These are phyloP conservation scores for Cicer chorassanicum DNA, from an alignment of 306 rosid species.

Conservation along the genomic window DNA sequence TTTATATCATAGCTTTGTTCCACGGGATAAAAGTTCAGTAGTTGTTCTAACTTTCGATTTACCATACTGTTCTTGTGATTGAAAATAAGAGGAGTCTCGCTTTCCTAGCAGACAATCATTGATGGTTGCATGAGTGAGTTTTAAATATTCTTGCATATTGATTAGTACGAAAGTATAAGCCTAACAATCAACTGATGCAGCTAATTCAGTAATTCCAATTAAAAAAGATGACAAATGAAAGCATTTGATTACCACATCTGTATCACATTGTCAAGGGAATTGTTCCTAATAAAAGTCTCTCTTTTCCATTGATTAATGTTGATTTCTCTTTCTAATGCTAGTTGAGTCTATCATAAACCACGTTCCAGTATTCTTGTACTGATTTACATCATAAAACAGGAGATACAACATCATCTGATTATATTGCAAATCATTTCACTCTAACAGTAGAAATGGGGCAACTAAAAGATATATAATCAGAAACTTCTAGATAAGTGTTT, in stretches of 20 bases:
- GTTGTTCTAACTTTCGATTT: conserved; percentile 52
- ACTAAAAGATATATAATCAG: conserved; percentile 3
- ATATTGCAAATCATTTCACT: not conserved
- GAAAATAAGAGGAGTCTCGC: conserved; percentile 42
- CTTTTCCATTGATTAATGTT: not conserved
- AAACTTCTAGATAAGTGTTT: conserved; percentile 14
- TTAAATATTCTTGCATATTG: conserved; percentile 15
- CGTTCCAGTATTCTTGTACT: not conserved
- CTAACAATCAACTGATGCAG: conserved; percentile 37
- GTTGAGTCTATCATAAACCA: not conserved
- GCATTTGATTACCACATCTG: conserved; percentile 39
- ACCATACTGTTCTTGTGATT: conserved; percentile 47
- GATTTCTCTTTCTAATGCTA: not conserved
- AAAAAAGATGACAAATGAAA: not conserved
- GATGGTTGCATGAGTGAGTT: conserved; percentile 39
- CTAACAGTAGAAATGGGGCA: conserved; percentile 15
- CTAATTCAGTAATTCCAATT: conserved; percentile 19
- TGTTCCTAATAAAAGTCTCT: not conserved
- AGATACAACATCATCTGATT: conserved; percentile 1
- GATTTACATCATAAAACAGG: conserved; percentile 3
- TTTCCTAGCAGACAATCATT: conserved; percentile 54
- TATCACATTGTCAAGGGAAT: conserved; percentile 9
- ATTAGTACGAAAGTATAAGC: conserved; percentile 31
- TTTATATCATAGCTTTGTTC: conserved; percentile 45
- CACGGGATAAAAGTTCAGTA: conserved; percentile 53